Conservation (phyloP, 2,329 filamentous ascomycete genomes). For the Calonectria honghensis region DNA sequence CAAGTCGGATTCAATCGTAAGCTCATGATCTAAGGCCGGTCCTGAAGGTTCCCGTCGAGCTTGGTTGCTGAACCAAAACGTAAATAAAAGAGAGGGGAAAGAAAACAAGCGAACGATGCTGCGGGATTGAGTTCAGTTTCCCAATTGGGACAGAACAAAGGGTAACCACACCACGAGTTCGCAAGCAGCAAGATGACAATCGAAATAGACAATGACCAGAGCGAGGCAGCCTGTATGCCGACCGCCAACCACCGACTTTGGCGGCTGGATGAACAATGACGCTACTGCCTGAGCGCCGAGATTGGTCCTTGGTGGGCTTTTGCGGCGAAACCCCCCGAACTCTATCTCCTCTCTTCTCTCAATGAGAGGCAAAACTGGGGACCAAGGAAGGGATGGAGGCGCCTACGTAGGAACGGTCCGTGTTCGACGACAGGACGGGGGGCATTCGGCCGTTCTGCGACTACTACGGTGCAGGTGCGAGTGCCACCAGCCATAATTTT, state of each 20-base stretch:
- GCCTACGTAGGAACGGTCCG: slow-evolving; percentile 25
- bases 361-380: slow-evolving; percentile 14
- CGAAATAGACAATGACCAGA: slow-evolving; percentile 10
- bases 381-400: slow-evolving; percentile 31
- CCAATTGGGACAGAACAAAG: slow-evolving; percentile 22
- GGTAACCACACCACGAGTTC: slow-evolving; percentile 25
- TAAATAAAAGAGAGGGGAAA: slow-evolving; percentile 32
- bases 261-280: slow-evolving; percentile 34
- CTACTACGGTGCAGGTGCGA: slow-evolving; percentile 38
- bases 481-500: slow-evolving; percentile 38
- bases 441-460: slow-evolving; percentile 27
- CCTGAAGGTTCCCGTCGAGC: slow-evolving; percentile 49
- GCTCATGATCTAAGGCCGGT: slow-evolving; percentile 57
- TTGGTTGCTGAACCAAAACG: slow-evolving; percentile 24
- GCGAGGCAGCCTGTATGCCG: slow-evolving; percentile 10
- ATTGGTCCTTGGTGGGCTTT: slow-evolving; percentile 31
- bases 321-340: slow-evolving; percentile 17
- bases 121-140: slow-evolving; percentile 18
- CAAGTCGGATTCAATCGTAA: slow-evolving; percentile 55
- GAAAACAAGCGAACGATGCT: slow-evolving; percentile 29
- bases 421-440: slow-evolving; percentile 26
- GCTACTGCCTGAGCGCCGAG: slow-evolving; percentile 42
- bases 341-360: slow-evolving; percentile 26
- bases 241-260: slow-evolving; percentile 19
- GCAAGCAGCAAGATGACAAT: slow-evolving; percentile 10